These are phyloP conservation scores for Vanderwaltozyma tropicalis DNA, from an alignment of 805 yeast species.

Conservation along the genomic window DNA sequence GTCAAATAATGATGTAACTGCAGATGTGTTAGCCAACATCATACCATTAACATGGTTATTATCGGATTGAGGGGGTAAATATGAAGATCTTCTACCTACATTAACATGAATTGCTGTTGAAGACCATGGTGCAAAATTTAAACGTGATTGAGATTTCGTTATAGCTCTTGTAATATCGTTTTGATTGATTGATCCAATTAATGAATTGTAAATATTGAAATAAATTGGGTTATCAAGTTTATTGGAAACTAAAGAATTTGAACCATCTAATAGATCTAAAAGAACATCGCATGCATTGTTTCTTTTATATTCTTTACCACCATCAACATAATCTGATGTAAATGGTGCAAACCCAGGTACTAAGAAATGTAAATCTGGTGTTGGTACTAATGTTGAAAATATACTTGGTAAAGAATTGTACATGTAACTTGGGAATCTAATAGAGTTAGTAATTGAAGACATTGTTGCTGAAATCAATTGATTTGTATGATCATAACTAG, in stretches of 20 bases:
- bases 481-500: conserved; percentile 71
- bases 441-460: conserved; percentile 75
- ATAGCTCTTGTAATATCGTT: conserved; percentile 62
- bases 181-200: conserved; percentile 54
- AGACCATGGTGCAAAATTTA: conserved; percentile 79
- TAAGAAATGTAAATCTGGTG: conserved; percentile 71
- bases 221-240: conserved; percentile 39
- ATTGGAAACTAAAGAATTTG: conserved; percentile 58
- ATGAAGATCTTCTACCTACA: conserved; percentile 64
- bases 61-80: conserved; percentile 15
- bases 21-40: conserved; percentile 74
- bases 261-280: conserved; percentile 69
- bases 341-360: conserved; percentile 71
- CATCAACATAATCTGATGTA: conserved; percentile 53
- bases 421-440: conserved; percentile 86
- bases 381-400: conserved; percentile 72
- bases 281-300: conserved; percentile 79
- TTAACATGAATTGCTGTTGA: conserved; percentile 72
- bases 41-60: conserved; percentile 59
- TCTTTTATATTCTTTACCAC: conserved; percentile 50
- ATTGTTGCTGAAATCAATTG: conserved; percentile 76
- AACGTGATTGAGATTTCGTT: conserved; percentile 50
- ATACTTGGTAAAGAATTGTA: conserved; percentile 78
- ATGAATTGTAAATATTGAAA: conserved; percentile 59
- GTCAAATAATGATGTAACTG: conserved; percentile 55